Evolutionary conservation across 192 early-diverging fungal genomes (phyloP), one percentile per base, ranked within the genome.

Genomic region (Gaertneriomyces semiglobifer): DNA sequence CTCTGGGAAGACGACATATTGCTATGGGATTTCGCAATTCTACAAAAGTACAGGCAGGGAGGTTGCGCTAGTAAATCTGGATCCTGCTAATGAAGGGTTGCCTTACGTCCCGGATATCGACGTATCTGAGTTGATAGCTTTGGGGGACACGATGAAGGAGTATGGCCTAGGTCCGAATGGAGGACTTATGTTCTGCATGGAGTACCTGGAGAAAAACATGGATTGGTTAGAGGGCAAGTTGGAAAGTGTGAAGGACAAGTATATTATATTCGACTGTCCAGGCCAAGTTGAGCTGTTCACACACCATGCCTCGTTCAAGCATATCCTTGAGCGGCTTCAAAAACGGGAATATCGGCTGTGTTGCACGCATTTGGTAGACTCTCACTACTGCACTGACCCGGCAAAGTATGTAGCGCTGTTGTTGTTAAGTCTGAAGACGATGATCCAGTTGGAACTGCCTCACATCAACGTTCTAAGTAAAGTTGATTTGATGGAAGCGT

Each of bases 321-420:
- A 87, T 47, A 86, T 95, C 18, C 68, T 95, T 5, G 81, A 84
- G 38, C 69, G 65, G 51, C 76, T 98, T 7, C 62, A 56, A 52
- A 84, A 88, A 75, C 66, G 81, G 7, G 73, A 90, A 66, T 89
- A 86, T 68, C 72, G 88, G 77, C 78, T 96, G 9, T 87, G 86
- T 45, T 87, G 88, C 51, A 86, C 93, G 44, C 88, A 95, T 66
- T 79, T 98, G 47, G 88, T 95, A 2, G 94, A 98, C 67, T 86
- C 96, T 0, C 91, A 93, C 62, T 90, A 95, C 74, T 93, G 92
- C 74, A 89, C 90, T 4, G 94, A 98, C 68, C 87, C 96, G 1
- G 81, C 90, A 10, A 92, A 92, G 68, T 98, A 90, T 74, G 90
- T 98, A n/a, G 94, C 96, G 0, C 86, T 91, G 14, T 75, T 98